Evolutionary conservation across 1,139 yeast genomes (phyloP).

Genomic region (Saccharomyces hybrid): DNA sequence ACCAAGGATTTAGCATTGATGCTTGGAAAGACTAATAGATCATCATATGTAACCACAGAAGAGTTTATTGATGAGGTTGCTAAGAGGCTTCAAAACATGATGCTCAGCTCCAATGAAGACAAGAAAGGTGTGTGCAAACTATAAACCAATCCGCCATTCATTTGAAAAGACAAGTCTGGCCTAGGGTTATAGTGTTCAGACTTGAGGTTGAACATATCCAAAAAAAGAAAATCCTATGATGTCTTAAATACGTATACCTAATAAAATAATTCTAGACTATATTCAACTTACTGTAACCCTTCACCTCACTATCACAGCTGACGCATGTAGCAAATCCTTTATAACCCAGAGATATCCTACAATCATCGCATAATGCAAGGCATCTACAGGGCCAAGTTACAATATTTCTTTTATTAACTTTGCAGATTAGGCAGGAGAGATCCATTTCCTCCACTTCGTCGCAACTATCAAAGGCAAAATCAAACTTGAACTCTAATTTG

Average conservation of each 20-base stretch:
- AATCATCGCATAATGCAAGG: slow-evolving; percentile 80
- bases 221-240: neutral
- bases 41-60: slow-evolving; percentile 75
- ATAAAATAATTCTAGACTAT: neutral
- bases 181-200: neutral
- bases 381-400: slow-evolving; percentile 93
- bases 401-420: slow-evolving; percentile 61
- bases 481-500: neutral
- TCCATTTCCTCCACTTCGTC: slow-evolving; percentile 13
- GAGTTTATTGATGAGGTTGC: slow-evolving; percentile 83
- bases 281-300: slow-evolving; percentile 44
- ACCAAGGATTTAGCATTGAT: slow-evolving; percentile 91
- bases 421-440: slow-evolving; percentile 69
- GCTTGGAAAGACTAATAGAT: slow-evolving; percentile 72
- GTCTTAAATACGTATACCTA: neutral
- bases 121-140: neutral
- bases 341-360: slow-evolving; percentile 65
- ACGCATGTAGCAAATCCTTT: slow-evolving; percentile 77
- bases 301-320: slow-evolving; percentile 72
- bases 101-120: neutral
- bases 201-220: neutral
- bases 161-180: neutral
- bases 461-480: neutral
- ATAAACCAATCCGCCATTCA: neutral
- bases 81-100: slow-evolving; percentile 34